Percentiles rank a stretch among this genome's conserved stretches.
Evolutionary conservation across 345 rosid species (phyloP).

Genomic region (Ceriops tagal): DNA sequence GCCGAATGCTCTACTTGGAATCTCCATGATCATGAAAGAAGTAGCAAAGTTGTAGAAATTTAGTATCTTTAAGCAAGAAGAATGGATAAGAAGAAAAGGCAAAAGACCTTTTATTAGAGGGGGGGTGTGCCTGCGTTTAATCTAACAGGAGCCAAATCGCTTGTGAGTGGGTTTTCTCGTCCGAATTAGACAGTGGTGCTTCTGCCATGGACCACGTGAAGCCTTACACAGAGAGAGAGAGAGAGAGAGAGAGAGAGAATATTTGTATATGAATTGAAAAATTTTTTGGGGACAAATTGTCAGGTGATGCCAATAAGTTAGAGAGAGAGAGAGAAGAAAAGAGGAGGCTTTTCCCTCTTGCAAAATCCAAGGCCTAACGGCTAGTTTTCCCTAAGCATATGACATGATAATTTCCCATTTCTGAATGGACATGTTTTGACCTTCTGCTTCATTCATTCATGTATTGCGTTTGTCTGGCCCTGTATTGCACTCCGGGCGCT

Average conservation of each 20-base stretch:
- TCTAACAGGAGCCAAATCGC: constrained; percentile 29
- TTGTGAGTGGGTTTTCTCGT: constrained; percentile 37
- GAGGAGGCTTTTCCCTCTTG: not conserved
- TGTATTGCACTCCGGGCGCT: constrained; percentile 15
- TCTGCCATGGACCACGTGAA: constrained; percentile 42
- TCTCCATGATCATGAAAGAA: constrained; percentile 8
- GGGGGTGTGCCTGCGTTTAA: not conserved
- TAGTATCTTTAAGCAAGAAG: not conserved
- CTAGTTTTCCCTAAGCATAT: constrained; percentile 13
- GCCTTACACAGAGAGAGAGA: constrained; percentile 24
- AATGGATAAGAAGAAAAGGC: not conserved
- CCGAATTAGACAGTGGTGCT: constrained; percentile 25
- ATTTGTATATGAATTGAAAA: constrained; percentile 30
- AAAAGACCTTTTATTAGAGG: not conserved
- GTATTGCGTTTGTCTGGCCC: not conserved
- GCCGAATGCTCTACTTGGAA: not conserved
- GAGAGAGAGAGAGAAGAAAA: not conserved
- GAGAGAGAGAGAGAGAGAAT: constrained; percentile 36
- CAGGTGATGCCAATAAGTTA: constrained; percentile 24
- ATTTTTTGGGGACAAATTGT: constrained; percentile 18
- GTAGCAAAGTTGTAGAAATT: not conserved
- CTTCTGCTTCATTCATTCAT: constrained; percentile 1
- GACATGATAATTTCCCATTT: not conserved
- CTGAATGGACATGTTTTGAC: not conserved
- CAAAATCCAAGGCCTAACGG: constrained; percentile 10